phyloP scores from a whole-genome alignment of 2,329 filamentous ascomycete species.

The Penicillium aurantiogriseum region DNA sequence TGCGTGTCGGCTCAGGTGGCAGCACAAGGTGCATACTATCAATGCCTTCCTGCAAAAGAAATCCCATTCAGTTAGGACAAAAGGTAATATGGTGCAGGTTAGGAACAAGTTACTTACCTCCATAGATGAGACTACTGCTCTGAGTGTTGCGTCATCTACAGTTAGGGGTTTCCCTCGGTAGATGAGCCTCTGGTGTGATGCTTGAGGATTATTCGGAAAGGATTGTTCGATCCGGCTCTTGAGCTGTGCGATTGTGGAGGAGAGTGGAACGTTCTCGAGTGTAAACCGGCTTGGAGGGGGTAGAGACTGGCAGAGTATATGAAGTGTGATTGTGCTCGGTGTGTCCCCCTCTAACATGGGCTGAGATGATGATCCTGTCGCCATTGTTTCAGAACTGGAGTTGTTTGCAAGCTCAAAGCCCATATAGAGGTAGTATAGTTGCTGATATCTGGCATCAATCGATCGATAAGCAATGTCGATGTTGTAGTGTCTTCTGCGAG shows the following conservation, averaged over 20 bases:
- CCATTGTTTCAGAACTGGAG: constrained; percentile 3
- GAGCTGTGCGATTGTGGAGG: constrained; percentile 52
- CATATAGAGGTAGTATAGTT: background rate
- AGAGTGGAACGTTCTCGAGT: constrained; percentile 37
- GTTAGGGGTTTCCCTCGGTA: constrained; percentile 56
- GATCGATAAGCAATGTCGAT: constrained; percentile 1
- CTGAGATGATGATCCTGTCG: constrained; percentile 5
- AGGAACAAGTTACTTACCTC: constrained; percentile 42
- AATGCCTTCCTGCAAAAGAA: background rate
- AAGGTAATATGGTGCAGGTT: background rate
- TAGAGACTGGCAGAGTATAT: constrained; percentile 44
- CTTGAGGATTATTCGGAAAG: constrained; percentile 47
- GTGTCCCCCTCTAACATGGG: background rate
- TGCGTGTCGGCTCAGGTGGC: background rate
- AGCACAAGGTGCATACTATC: constrained; percentile 9
- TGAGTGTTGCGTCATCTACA: constrained; percentile 50
- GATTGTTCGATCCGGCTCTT: constrained; percentile 52
- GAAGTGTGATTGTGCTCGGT: constrained; percentile 30
- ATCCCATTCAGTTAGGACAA: background rate
- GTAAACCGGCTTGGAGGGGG: constrained; percentile 39
- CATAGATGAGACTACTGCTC: constrained; percentile 51
- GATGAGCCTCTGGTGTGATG: constrained; percentile 56
- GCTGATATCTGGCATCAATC: constrained; percentile 13
- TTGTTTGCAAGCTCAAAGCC: background rate
- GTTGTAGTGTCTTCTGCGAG: background rate